phyloP scores from a whole-genome alignment of 495 filamentous ascomycete species.

The Thozetella sp. region DNA sequence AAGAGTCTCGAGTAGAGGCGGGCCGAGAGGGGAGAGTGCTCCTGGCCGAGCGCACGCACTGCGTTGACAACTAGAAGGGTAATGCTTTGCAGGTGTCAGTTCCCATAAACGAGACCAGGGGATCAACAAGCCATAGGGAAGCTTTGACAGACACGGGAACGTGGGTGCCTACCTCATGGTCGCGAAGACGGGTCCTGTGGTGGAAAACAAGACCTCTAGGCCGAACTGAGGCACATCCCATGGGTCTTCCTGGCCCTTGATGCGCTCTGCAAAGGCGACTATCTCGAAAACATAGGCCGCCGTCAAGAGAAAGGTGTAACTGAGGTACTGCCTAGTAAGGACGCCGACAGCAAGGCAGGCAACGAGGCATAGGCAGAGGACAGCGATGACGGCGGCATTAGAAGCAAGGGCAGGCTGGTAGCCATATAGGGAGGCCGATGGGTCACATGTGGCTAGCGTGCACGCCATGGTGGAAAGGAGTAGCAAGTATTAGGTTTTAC shows the following conservation, averaged over 20 bases:
- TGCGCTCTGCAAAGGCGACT: conserved; percentile 35
- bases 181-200: conserved; percentile 48
- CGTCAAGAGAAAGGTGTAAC: conserved; percentile 12
- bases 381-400: conserved; percentile 23
- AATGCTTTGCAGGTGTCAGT: neutral
- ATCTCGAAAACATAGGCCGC: conserved; percentile 32
- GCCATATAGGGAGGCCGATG: conserved; percentile 33
- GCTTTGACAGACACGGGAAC: too few species aligned
- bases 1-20: conserved; percentile 44
- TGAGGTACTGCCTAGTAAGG: neutral
- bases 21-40: conserved; percentile 40
- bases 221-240: conserved; percentile 17
- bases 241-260: conserved; percentile 31
- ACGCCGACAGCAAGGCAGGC: neutral
- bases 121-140: too few species aligned
- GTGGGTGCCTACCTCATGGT: conserved; percentile 43
- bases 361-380: conserved; percentile 4
- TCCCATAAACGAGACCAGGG: too few species aligned
- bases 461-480: neutral
- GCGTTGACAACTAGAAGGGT: conserved; percentile 18
- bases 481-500: neutral
- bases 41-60: conserved; percentile 36
- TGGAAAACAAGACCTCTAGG: conserved; percentile 33
- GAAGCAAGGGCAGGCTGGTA: conserved; percentile 29
- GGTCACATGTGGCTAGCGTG: conserved; percentile 60